phyloP scores from a whole-genome alignment of 805 yeast genomes.

The Saccharomycopsis capsularis region DNA sequence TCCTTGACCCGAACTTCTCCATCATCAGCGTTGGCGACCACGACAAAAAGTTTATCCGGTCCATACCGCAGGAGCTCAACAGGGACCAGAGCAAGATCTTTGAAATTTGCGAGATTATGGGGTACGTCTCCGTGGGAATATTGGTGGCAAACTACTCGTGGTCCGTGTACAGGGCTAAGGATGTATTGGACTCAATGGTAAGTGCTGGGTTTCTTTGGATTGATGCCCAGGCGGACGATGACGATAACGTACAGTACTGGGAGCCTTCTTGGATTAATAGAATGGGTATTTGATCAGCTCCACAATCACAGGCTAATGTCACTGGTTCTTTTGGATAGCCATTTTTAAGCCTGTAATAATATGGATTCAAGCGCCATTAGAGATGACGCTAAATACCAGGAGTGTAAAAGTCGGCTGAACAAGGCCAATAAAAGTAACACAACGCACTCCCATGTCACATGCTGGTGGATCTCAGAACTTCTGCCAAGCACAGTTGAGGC shows the following conservation, averaged over 20 bases:
- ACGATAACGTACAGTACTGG: constrained; percentile 50
- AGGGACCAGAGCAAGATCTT: constrained; percentile 65
- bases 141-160: constrained; percentile 72
- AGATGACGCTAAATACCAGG: no score
- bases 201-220: constrained; percentile 81
- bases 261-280: constrained; percentile 62
- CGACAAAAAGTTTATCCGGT: constrained; percentile 46
- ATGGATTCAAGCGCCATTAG: no score
- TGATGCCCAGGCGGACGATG: constrained; percentile 33
- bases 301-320: no score
- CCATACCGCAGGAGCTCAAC: constrained; percentile 56
- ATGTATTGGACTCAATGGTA: constrained; percentile 72
- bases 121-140: constrained; percentile 59
- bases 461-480: no score
- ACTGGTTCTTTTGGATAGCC: no score
- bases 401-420: no score
- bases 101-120: constrained; percentile 71
- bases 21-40: constrained; percentile 48
- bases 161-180: constrained; percentile 54
- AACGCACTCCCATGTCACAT: no score
- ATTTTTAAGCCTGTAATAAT: no score
- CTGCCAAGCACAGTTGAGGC: no score
- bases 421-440: no score
- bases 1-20: constrained; percentile 67
- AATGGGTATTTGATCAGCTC: no score